Evolutionary conservation across 805 yeast species (phyloP).

Genomic region (Candida sanyiensis): DNA sequence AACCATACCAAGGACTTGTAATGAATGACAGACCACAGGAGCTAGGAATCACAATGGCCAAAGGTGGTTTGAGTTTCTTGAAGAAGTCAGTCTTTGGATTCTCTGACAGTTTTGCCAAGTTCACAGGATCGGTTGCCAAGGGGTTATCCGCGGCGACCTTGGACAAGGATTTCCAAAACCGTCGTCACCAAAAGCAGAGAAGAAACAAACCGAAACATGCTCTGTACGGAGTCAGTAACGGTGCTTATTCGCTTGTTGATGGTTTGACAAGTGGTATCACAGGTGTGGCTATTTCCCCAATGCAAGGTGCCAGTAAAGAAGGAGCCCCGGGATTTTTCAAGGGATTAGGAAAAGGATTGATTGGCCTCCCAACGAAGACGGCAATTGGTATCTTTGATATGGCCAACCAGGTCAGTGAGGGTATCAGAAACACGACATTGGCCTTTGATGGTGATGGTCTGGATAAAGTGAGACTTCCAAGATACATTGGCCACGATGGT

Average conservation of each 20-base stretch:
- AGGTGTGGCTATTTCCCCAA: conserved; percentile 87
- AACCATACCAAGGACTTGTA: conserved; percentile 93
- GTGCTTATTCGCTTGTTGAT: conserved; percentile 85
- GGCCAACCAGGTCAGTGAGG: conserved; percentile 90
- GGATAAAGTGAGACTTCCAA: conserved; percentile 75
- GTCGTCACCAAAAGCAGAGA: conserved; percentile 66
- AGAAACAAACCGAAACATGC: conserved; percentile 83
- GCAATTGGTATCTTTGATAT: conserved; percentile 92
- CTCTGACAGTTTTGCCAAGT: conserved; percentile 86
- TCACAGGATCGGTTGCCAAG: conserved; percentile 91
- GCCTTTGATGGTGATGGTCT: conserved; percentile 76
- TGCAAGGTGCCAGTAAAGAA: conserved; percentile 80
- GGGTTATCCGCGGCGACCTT: conserved; percentile 88
- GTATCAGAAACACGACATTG: conserved; percentile 87
- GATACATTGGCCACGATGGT: conserved; percentile 66
- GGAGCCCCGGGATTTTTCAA: conserved; percentile 91
- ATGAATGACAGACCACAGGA: conserved; percentile 96
- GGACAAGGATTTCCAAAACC: conserved; percentile 78
- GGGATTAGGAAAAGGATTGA: conserved; percentile 91
- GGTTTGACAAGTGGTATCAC: conserved; percentile 82
- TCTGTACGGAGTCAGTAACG: conserved; percentile 72
- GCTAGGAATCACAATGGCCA: conserved; percentile 89
- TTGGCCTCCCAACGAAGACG: conserved; percentile 94
- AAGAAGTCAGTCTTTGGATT: conserved; percentile 93
- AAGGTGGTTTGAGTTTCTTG: conserved; percentile 90